These are phyloP conservation scores for Collybiopsis luxurians DNA, from an alignment of 768 basidiomycete species.

Conservation along the genomic window DNA sequence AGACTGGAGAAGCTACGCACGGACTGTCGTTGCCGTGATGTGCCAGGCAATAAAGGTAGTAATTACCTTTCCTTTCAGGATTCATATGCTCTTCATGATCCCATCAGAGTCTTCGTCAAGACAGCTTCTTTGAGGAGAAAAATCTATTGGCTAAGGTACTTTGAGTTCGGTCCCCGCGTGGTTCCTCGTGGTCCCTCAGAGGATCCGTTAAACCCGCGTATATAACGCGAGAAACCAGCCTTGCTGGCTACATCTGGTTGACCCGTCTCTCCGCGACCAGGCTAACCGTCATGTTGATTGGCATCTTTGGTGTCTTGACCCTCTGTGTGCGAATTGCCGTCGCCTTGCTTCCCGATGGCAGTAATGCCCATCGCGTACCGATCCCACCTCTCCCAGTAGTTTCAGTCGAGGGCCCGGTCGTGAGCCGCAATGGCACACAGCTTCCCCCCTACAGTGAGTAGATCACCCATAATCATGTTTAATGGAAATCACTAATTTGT, in stretches of 20 bases:
- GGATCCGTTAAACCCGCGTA: background rate
- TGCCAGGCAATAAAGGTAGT: too few relatives aligned
- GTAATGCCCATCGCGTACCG: background rate
- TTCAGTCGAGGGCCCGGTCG: constrained; percentile 1
- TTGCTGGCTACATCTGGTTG: background rate
- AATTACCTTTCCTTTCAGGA: too few relatives aligned
- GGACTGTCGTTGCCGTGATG: too few relatives aligned
- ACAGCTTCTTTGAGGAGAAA: background rate
- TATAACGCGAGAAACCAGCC: background rate
- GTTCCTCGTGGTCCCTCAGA: background rate
- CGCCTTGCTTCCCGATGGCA: background rate
- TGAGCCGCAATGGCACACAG: constrained; percentile 19
- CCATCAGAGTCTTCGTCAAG: background rate
- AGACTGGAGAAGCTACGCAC: too few relatives aligned
- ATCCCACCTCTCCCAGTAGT: constrained; percentile 5
- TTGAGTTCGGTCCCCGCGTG: background rate
- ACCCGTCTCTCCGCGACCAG: background rate
- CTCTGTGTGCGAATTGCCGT: background rate
- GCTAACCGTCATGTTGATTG: background rate
- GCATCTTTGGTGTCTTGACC: background rate
- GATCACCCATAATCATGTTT: background rate
- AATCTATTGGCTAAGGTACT: background rate
- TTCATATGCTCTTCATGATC: constrained; percentile 3
- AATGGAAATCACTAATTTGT: background rate
- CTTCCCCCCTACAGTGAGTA: constrained; percentile 19